phyloP scores from a whole-genome alignment of 2,329 filamentous ascomycete species.

The Erysiphe neolycopersici region DNA sequence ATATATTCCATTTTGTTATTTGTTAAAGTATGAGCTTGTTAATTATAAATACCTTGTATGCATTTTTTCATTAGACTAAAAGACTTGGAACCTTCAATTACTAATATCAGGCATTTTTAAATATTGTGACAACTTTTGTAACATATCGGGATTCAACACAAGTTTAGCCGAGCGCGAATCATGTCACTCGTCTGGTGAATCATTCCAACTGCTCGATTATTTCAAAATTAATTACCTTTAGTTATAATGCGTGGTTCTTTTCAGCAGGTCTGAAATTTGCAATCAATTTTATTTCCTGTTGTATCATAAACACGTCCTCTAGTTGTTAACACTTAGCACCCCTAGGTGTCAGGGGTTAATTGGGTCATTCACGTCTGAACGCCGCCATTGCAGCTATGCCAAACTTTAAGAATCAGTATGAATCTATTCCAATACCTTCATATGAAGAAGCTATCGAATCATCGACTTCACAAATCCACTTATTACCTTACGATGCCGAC shows the following conservation, averaged over 20 bases:
- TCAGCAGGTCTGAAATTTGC: constrained; percentile 9
- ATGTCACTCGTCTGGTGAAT: neutral
- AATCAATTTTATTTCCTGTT: neutral
- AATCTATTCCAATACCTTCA: constrained; percentile 45
- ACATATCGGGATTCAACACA: neutral
- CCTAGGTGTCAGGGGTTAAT: neutral
- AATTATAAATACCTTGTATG: too few species aligned
- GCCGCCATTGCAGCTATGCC: constrained; percentile 8
- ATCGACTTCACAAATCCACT: constrained; percentile 33
- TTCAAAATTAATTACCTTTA: constrained; percentile 3
- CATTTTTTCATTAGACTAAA: too few species aligned
- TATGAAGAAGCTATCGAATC: constrained; percentile 55
- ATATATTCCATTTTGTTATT: too few species aligned
- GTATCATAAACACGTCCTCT: neutral
- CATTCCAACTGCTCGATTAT: constrained; percentile 1
- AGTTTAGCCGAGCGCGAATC: constrained; percentile 1
- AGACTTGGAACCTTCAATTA: too few species aligned
- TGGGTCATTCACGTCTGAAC: neutral
- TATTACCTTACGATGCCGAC: constrained; percentile 37
- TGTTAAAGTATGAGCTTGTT: too few species aligned
- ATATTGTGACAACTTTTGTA: neutral
- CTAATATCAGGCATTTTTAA: too few species aligned
- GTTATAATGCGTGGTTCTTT: constrained; percentile 5
- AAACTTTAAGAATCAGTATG: constrained; percentile 30
- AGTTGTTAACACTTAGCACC: neutral